A percentile compares a stretch with the other conserved stretches of the same genome.
Evolutionary conservation across 2,329 filamentous ascomycete genomes (phyloP).

Genomic region (Aspergillus viridinutans): DNA sequence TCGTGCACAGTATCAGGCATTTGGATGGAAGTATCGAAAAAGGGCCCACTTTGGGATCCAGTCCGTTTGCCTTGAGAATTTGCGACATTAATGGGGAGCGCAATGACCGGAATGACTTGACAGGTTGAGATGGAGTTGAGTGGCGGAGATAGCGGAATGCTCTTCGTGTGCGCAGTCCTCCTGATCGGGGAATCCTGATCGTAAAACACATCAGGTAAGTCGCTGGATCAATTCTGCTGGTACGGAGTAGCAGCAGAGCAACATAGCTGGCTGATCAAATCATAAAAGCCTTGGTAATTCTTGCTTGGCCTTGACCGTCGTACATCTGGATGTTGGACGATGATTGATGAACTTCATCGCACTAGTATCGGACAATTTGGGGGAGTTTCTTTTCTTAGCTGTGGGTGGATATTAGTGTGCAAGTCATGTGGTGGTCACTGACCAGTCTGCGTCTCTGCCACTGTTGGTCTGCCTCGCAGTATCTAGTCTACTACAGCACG

Average conservation of each 20-base stretch:
- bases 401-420: conserved; percentile 7
- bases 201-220: neutral
- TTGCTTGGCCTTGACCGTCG: neutral
- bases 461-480: neutral
- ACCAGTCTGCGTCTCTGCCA: conserved; percentile 1
- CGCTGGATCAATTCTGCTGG: neutral
- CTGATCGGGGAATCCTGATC: conserved; percentile 7
- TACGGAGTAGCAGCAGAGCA: neutral
- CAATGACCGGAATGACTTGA: conserved; percentile 13
- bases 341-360: neutral
- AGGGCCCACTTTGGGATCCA: conserved; percentile 1
- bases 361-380: conserved; percentile 12
- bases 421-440: conserved; percentile 23
- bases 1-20: conserved; percentile 2
- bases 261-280: neutral
- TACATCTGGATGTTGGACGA: neutral
- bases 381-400: conserved; percentile 2
- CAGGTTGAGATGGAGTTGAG: conserved; percentile 17
- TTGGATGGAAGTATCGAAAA: conserved; percentile 5
- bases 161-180: conserved; percentile 9
- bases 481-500: neutral
- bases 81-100: conserved; percentile 1
- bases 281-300: neutral
- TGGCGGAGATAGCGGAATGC: conserved; percentile 20
- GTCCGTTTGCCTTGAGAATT: conserved; percentile 5